phyloP scores from a whole-genome alignment of 352 stramenopile genomes.

The Stephanocyclus meneghinianus region DNA sequence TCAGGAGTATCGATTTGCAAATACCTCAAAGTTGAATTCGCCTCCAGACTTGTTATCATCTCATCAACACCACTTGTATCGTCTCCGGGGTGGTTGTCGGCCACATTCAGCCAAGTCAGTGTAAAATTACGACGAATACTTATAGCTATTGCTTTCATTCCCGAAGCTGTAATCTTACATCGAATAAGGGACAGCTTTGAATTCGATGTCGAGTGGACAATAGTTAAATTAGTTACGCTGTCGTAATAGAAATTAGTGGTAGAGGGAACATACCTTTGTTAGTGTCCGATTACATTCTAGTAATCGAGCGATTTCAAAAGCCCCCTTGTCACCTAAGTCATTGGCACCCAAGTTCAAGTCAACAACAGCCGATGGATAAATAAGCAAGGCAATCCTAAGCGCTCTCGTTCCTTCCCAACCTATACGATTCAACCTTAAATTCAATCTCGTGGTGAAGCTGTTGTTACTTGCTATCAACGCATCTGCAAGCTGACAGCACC shows the following conservation, averaged over 20 bases:
- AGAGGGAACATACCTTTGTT: background rate
- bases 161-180: constrained; percentile 5
- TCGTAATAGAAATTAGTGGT: background rate
- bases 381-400: background rate
- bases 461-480: constrained; percentile 4
- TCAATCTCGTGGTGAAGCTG: background rate
- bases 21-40: constrained; percentile 5
- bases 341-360: constrained; percentile 16
- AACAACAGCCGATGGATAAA: constrained; percentile 1
- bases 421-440: constrained; percentile 11
- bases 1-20: constrained; percentile 4
- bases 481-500: background rate
- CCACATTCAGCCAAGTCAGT: constrained; percentile 4
- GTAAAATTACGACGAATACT: background rate
- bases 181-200: background rate
- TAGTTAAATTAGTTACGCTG: background rate
- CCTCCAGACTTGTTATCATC: background rate
- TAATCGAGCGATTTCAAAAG: background rate
- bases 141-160: background rate
- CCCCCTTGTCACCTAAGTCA: constrained; percentile 4
- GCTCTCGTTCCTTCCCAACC: constrained; percentile 1
- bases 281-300: constrained; percentile 1
- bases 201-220: background rate
- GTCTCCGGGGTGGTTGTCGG: background rate
- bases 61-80: background rate